Base-by-base conservation (phyloP, 2,329 filamentous ascomycete genomes). In the Dryadomyces quercivorus region DNA sequence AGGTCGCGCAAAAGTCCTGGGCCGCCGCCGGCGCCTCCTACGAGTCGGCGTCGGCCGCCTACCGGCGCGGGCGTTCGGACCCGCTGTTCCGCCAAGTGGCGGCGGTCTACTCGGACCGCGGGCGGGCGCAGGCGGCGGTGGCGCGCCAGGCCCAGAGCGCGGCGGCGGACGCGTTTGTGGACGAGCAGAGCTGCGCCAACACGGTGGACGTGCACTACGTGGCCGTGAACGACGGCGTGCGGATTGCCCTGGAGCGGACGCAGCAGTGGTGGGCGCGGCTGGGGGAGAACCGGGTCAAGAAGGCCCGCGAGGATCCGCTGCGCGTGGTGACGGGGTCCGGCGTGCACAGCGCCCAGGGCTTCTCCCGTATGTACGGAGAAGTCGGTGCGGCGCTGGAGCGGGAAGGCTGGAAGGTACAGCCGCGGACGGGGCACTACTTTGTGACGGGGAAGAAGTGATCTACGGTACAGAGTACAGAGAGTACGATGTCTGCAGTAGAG, bases 131-230 rank as follows among this genome's bases (percentile, higher is more conserved):
- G 56, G 72, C 78, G 5, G 75, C 73, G 13, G 72, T 73, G 46
- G 78, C 82, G 2, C 77, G 78, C 58, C 71, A 72, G 18, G 77
- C 81, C n/a, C 73, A 74, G 18, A 81, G 82, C n/a, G 73, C 74
- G 0, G 82, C 82, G 1, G 88, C 89, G 1, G 85, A 93, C 62
- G 69, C 77, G 0, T 74, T 85, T 3, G 91, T 92, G 1, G 75
- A 82, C 12, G 65, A 70, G 10, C 85, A 90, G 63, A 91, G 87
- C 51, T 76, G 75, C 1, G 73, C 69, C 1, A 71, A 75, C 20
- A 73, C 94, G 6, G 90, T 96, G 8, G 92, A 97, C 66, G 72
- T 97, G 26, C 92, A 97, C 66, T 88, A 89, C 6, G 81, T 95
- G 5, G 82, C 77, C 47, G 90, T 96, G 1, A 74, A 82, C 50